A percentile compares a stretch with the other conserved stretches of the same genome.
These are phyloP conservation scores for Ceratobasidium sp. DNA, from an alignment of 1,284 basidiomycete genomes.

Conservation along the genomic window DNA sequence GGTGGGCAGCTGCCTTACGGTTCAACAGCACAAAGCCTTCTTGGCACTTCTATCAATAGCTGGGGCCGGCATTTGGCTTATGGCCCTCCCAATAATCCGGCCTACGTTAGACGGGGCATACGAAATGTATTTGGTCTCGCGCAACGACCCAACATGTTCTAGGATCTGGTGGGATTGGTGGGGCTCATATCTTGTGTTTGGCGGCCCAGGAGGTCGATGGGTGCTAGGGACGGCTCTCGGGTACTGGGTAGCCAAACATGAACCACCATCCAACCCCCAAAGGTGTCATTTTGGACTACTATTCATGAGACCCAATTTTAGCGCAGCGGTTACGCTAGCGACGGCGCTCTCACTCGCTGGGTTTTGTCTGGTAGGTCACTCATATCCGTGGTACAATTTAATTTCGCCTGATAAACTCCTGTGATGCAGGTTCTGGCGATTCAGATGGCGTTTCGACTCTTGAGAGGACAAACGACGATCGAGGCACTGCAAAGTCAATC, in stretches of 20 bases:
- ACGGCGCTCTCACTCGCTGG: slow-evolving; percentile 51
- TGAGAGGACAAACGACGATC: slow-evolving; percentile 51
- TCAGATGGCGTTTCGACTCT: slow-evolving; percentile 43
- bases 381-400: too few relatives aligned
- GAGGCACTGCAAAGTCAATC: slow-evolving; percentile 46
- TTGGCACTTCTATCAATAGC: slow-evolving; percentile 52
- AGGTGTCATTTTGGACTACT: slow-evolving; percentile 51
- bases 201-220: slow-evolving; percentile 59
- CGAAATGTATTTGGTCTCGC: slow-evolving; percentile 51
- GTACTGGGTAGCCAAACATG: slow-evolving; percentile 50
- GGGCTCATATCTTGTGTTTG: slow-evolving; percentile 60
- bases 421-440: slow-evolving; percentile 41
- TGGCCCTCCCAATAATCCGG: slow-evolving; percentile 50
- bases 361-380: slow-evolving; percentile 52
- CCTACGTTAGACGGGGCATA: slow-evolving; percentile 50
- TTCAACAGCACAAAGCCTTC: slow-evolving; percentile 55
- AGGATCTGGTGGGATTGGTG: slow-evolving; percentile 59
- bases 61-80: slow-evolving; percentile 50
- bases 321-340: slow-evolving; percentile 33
- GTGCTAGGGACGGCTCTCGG: slow-evolving; percentile 56
- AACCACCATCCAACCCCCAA: slow-evolving; percentile 54
- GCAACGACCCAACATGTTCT: slow-evolving; percentile 50
- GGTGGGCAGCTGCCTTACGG: slow-evolving; percentile 61
- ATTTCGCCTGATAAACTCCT: too few relatives aligned
- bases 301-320: slow-evolving; percentile 35